Base-by-base conservation (phyloP, 2,329 filamentous ascomycete genomes). In the Hypoxylon sp. region DNA sequence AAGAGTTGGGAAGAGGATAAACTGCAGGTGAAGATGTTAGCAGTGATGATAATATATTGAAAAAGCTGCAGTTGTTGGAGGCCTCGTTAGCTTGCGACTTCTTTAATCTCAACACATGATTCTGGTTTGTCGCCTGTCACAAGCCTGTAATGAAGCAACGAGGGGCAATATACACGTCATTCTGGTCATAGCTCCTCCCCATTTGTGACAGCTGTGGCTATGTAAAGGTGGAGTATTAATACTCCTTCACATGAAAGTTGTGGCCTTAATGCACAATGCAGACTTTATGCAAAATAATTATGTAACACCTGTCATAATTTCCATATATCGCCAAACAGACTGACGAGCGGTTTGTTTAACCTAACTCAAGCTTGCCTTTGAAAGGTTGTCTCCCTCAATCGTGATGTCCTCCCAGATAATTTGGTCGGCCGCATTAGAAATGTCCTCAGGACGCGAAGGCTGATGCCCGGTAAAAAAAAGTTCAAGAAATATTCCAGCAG, bases 91-190 rank as follows among this genome's bases (percentile, higher is more conserved):
- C 53, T 32, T 50, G 59, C 58, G 54, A 52, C 63, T 62, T 58
- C 54, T 25, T 47, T 58, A 19, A 52, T 34, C 16, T 54, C 45
- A 65, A 51, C 50, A 59, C 50, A 43, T 51, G 45, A 61, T 56
- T 53, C 52, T 41, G 6, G n/a, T 29, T 21, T 29, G 14, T 46
- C 46, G 30, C 39, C 23, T 51, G 54, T 68, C 65, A 65, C 60
- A 64, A 67, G 67, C 67, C 45, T 58, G 56, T 41, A 34, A 48
- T 21, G 46, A 47, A 47, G 43, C 37, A 62, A 63, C 59, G 63
- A 70, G 68, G 68, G 68, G 68, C 65, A 70, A 70, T 45, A 68
- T 57, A 64, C 65, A 70, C 68, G 68, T 70, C 68, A 70, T 70
- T 63, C 34, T 29, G 53, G 46, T 27, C 55, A 57, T 65, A 67